Conservation (phyloP, 306 rosid species). For the Sicyos baderoa region DNA sequence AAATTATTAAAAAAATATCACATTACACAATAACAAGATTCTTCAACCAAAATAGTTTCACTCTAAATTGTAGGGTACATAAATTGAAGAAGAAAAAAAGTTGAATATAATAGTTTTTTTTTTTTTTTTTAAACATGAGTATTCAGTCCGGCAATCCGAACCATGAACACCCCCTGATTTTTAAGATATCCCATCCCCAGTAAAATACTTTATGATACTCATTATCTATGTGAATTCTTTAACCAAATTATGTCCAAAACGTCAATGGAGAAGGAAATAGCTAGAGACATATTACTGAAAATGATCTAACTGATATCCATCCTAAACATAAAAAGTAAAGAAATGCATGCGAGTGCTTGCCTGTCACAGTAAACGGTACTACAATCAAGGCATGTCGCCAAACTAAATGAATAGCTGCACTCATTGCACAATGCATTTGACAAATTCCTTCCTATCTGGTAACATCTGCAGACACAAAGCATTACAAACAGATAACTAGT, state of each 20-base stretch:
- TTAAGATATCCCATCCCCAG: not conserved
- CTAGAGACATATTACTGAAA: not conserved
- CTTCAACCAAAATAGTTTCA: not conserved
- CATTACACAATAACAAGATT: constrained; percentile 1
- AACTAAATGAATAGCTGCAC: constrained; percentile 48
- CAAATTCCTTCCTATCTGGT: constrained; percentile 49
- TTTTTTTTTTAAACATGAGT: not conserved
- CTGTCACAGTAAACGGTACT: constrained; percentile 57
- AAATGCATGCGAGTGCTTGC: constrained; percentile 34
- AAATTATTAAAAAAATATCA: not conserved
- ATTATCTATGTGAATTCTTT: too few species aligned
- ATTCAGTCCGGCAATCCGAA: not conserved
- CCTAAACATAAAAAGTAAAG: constrained; percentile 7
- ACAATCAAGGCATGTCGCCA: constrained; percentile 81
- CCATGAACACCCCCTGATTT: not conserved
- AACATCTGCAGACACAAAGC: constrained; percentile 53
- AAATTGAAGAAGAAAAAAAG: not conserved
- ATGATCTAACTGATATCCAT: not conserved
- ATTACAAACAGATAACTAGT: constrained; percentile 9
- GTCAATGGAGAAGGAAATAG: not conserved
- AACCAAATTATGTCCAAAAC: too few species aligned
- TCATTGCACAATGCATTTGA: constrained; percentile 47
- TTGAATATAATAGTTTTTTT: not conserved
- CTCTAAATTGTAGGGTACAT: not conserved
- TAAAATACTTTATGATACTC: not conserved